Conservation (phyloP, 768 basidiomycete genomes). For the Macrolepiota albuminosa region DNA sequence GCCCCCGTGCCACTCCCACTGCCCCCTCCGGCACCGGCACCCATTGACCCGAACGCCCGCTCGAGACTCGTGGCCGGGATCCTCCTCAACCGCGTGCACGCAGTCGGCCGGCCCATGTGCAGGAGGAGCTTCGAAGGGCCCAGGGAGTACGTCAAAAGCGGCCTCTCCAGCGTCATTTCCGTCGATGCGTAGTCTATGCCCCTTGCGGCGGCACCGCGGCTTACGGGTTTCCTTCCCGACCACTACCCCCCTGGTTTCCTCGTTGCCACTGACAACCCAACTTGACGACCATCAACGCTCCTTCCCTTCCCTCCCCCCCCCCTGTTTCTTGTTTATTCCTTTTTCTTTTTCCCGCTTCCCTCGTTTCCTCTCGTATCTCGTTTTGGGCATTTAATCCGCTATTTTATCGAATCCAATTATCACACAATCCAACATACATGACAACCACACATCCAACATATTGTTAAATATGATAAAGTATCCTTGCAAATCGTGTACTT, state of each 20-base stretch:
- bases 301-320: neutral
- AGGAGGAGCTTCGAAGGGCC: slow-evolving; percentile 27
- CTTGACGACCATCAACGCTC: neutral
- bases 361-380: neutral
- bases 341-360: too few relatives aligned
- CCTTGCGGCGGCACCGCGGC: too few relatives aligned
- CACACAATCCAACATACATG: neutral
- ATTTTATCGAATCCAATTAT: neutral
- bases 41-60: slow-evolving; percentile 23
- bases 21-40: slow-evolving; percentile 1
- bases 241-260: too few relatives aligned
- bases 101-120: slow-evolving; percentile 50
- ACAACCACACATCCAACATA: neutral
- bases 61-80: slow-evolving; percentile 56
- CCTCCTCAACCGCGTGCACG: slow-evolving; percentile 48
- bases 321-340: too few relatives aligned
- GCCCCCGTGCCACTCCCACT: neutral
- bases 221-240: neutral
- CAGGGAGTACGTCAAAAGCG: slow-evolving; percentile 46
- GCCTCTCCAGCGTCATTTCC: slow-evolving; percentile 46
- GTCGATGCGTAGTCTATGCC: slow-evolving; percentile 28
- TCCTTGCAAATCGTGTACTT: neutral
- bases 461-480: neutral
- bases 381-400: slow-evolving; percentile 1
- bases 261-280: neutral